Conservation (phyloP, 2,329 filamentous ascomycete genomes). For the Fusarium sp. region DNA sequence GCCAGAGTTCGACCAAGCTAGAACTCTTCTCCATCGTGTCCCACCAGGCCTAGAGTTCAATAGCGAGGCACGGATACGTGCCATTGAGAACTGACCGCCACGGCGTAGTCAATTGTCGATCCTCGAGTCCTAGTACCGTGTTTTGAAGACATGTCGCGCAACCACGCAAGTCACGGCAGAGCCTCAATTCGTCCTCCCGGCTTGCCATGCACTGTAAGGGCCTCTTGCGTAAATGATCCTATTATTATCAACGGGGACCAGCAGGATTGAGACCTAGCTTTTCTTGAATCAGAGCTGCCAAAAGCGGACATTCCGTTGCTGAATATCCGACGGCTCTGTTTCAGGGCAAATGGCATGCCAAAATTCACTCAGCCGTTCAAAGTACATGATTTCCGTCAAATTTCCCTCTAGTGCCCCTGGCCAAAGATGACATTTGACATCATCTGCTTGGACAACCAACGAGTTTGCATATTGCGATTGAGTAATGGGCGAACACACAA, state of each 20-base stretch:
- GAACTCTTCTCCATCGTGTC: slow-evolving; percentile 31
- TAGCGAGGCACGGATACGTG: slow-evolving; percentile 14
- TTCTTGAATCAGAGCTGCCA: slow-evolving; percentile 3
- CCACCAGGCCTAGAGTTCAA: slow-evolving; percentile 26
- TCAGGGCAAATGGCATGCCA: slow-evolving; percentile 39
- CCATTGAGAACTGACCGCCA: slow-evolving; percentile 39
- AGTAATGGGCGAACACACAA: slow-evolving; percentile 8
- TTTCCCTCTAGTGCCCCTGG: slow-evolving; percentile 28
- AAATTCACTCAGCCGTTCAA: slow-evolving; percentile 29
- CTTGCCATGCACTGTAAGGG: slow-evolving; percentile 27
- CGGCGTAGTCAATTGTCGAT: slow-evolving; percentile 34
- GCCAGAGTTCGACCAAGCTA: slow-evolving; percentile 20
- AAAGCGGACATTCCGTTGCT: slow-evolving; percentile 23
- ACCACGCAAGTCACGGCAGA: slow-evolving; percentile 31
- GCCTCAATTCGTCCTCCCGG: slow-evolving; percentile 19
- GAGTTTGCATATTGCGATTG: slow-evolving; percentile 27
- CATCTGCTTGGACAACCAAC: slow-evolving; percentile 27
- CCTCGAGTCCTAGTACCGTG: slow-evolving; percentile 19
- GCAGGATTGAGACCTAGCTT: slow-evolving; percentile 22
- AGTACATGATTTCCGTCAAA: slow-evolving; percentile 16
- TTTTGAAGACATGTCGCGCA: slow-evolving; percentile 29
- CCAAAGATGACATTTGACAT: slow-evolving; percentile 38
- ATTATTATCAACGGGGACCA: slow-evolving; percentile 9
- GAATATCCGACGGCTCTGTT: slow-evolving; percentile 41
- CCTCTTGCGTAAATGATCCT: slow-evolving; percentile 10